Evolutionary conservation across 306 rosid genomes (phyloP), one percentile per base, ranked within the genome.

Genomic region (Rosa chinensis): DNA sequence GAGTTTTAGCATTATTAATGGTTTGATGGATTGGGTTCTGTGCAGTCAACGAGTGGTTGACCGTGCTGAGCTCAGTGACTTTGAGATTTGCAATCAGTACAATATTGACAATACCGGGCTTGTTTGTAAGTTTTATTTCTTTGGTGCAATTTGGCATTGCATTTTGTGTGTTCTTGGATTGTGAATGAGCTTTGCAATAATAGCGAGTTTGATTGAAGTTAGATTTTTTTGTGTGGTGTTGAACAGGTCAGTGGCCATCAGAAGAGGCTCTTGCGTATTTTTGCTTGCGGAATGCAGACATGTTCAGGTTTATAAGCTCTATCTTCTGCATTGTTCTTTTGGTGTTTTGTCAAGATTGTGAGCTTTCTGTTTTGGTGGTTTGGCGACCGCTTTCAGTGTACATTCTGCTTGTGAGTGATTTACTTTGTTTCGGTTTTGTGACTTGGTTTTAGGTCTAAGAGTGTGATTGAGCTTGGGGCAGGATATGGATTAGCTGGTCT

Each of bases 401-500:
- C 63, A 72, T 67, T 76, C 58, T 52, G n/a, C 78, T 8, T 32
- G 77, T 67, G 52, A 56, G 23, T 42, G 56, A 58, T 73, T 32
- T 75, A 77, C 76, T 28, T 76, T 61, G 18, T 10, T 73, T 70
- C 48, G 43, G 64, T 53, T 75, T 67, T 69, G 69, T 70, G 75
- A 1, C 44, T 0, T 37, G 55, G 72, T 74, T 56, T 75, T 86
- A 94, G 99, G 89, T 86, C 79, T 76, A 95, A 91, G 89, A 92
- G 92, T 37, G 96, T 92, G 79, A 82, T 95, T 77, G 99, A 95
- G 84, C 96, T 95, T 79, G 99, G 99, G 70, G 87, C 99, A 61
- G 99, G 98, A 70, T 95, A 92, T 81, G 99, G 99, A 72, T 89
- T 95, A 86, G 98, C 94, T 61, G 97, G 92, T 80, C 90, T 95